Evolutionary conservation across 169 alveolate species (phyloP), one percentile per base, ranked within the genome.

Genomic region (Cryptosporidium muris): DNA sequence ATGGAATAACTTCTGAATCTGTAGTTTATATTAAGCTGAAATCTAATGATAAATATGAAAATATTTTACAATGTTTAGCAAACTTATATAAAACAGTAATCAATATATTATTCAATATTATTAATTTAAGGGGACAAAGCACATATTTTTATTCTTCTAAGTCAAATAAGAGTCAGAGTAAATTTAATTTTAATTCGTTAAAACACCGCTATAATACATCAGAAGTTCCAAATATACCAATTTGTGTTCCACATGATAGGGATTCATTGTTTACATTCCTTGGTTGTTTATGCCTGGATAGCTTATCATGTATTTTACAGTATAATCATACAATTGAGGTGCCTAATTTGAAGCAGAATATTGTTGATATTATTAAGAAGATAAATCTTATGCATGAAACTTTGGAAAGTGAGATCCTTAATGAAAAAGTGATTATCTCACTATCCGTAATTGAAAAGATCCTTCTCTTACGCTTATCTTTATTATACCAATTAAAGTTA

Each of bases 81-180:
- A 25, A 11, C 16, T 25, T 74, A 45, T 56, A 45, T 42, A 62
- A 58, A 8, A 40, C 58, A 34, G 4, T 74, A 14, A 14, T 45
- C 25, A 36, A 45, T 2, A 43, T 74, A 12, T 74, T 68, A 42
- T 47, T 56, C 36, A 68, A 74, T 45, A 42, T 74, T 4, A 58
- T 60, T 14, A 58, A 66, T 4, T 58, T 42, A 51, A 54, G 85
- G 47, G 68, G 60, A 74, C 85, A 74, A 74, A 74, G 60, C 43
- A 34, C 25, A 11, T 51, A 51, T 25, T 66, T 58, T 16, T 14
- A 74, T 40, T 43, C 60, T 8, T 74, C 85, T 12, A 36, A 47
- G 47, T n/a, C 51, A 1, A 60, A 54, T 38, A 40, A 58, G 60
- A 60, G 48, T 58, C n/a, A 47, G 25, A 25, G 0, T 25, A 0